phyloP scores from a whole-genome alignment of 192 early-diverging fungal species.

The Backusella mclennaniae region DNA sequence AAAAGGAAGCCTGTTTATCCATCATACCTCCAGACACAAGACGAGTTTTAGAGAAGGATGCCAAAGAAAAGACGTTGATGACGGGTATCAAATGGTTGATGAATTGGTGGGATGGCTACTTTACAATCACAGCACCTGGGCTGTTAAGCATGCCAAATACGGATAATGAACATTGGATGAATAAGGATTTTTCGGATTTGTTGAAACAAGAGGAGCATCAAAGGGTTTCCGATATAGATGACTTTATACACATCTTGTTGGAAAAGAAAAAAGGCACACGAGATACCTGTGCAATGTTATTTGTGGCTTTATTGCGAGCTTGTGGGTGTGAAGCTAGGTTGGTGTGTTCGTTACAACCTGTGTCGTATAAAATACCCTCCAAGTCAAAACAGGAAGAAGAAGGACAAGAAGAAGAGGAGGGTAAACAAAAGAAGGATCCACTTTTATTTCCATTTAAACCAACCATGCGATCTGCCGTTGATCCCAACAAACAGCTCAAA shows the following conservation, averaged over 20 bases:
- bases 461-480: not conserved
- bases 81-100: slow-evolving; percentile 13
- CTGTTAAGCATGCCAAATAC: slow-evolving; percentile 5
- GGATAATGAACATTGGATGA: not conserved
- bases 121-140: slow-evolving; percentile 23
- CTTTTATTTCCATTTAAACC: slow-evolving; percentile 1
- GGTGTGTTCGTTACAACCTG: slow-evolving; percentile 63
- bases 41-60: not conserved
- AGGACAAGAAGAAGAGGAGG: not conserved
- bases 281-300: slow-evolving; percentile 49
- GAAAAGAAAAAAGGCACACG: slow-evolving; percentile 28
- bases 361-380: slow-evolving; percentile 54
- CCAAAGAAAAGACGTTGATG: slow-evolving; percentile 6
- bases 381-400: slow-evolving; percentile 15
- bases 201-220: slow-evolving; percentile 13
- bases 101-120: slow-evolving; percentile 36
- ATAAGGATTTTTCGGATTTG: not conserved
- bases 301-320: slow-evolving; percentile 46
- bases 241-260: slow-evolving; percentile 20
- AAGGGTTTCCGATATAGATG: slow-evolving; percentile 2
- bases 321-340: slow-evolving; percentile 57
- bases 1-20: slow-evolving; percentile 29
- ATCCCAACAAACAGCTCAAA: not conserved
- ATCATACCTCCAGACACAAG: slow-evolving; percentile 33
- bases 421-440: not conserved